Conservation (phyloP, 768 basidiomycete species). For the Gelatoporia subvermispora region DNA sequence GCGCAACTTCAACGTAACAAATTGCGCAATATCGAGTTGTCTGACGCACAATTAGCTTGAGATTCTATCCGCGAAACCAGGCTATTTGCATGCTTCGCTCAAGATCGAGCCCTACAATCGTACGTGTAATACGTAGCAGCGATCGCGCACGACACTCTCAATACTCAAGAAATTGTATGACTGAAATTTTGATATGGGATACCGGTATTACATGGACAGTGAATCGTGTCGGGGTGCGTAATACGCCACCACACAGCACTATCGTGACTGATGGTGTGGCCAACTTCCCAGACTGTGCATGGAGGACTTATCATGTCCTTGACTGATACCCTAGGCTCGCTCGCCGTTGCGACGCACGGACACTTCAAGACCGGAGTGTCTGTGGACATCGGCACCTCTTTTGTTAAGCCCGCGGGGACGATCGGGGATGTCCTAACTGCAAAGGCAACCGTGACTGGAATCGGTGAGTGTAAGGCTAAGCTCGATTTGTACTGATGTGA, state of each 20-base stretch:
- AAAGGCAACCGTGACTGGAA: conserved; percentile 60
- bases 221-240: conserved; percentile 71
- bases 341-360: conserved; percentile 78
- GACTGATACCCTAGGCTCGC: conserved; percentile 80
- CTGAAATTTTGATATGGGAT: neutral
- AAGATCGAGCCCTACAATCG: conserved; percentile 73
- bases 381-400: conserved; percentile 74
- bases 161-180: neutral
- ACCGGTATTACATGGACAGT: conserved; percentile 37
- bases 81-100: conserved; percentile 62
- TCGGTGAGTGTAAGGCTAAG: conserved; percentile 41
- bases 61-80: conserved; percentile 64
- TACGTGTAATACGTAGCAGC: conserved; percentile 28
- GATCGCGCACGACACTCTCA: neutral
- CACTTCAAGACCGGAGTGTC: conserved; percentile 88
- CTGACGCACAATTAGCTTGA: conserved; percentile 40
- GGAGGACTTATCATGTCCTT: conserved; percentile 79
- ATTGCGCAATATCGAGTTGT: neutral
- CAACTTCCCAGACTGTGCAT: conserved; percentile 49
- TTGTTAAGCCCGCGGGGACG: conserved; percentile 72
- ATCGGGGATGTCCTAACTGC: conserved; percentile 62
- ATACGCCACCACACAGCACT: neutral
- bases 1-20: neutral
- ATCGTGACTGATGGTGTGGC: neutral
- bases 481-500: no score